A percentile compares a stretch with the other conserved stretches of the same genome.
Evolutionary conservation across 1,284 basidiomycete species (phyloP).

Genomic region (Phellopilus nigrolimitatus): DNA sequence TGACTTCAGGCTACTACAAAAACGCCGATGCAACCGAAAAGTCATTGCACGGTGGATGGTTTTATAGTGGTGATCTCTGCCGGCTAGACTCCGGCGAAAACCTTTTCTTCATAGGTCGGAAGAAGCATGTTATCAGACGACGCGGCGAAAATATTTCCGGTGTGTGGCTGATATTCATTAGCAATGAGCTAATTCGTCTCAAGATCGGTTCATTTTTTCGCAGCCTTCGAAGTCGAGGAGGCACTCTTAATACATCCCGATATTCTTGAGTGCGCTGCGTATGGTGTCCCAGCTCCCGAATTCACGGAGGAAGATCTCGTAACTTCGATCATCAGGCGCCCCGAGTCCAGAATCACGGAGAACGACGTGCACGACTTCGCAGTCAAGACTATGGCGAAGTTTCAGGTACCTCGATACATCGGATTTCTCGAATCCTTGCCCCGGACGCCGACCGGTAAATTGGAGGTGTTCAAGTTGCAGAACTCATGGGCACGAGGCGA

Average conservation of each 20-base stretch:
- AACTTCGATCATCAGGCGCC: conserved; percentile 5
- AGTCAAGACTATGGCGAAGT: conserved; percentile 3
- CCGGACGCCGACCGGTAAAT: conserved; percentile 8
- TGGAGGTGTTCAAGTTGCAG: conserved; percentile 14
- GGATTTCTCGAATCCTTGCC: conserved; percentile 8
- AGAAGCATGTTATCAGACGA: conserved; percentile 13
- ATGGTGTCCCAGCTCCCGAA: conserved; percentile 10
- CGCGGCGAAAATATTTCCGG: conserved; percentile 16
- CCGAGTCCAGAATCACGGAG: neutral
- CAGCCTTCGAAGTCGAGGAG: conserved; percentile 17
- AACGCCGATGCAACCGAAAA: conserved; percentile 4
- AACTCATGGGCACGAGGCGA: conserved; percentile 6
- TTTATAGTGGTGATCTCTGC: conserved; percentile 11
- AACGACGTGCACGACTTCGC: conserved; percentile 6
- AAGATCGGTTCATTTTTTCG: neutral
- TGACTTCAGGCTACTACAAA: conserved; percentile 8
- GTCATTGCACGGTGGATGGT: conserved; percentile 4
- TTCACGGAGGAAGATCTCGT: conserved; percentile 14
- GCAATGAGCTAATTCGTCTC: neutral
- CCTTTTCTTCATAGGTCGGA: conserved; percentile 14
- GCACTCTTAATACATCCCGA: conserved; percentile 9
- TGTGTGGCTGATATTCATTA: neutral
- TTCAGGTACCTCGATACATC: conserved; percentile 7
- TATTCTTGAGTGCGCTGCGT: conserved; percentile 15
- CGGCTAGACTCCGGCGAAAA: conserved; percentile 11